Conservation (phyloP, 345 rosid genomes). For the Turnera subulata region DNA sequence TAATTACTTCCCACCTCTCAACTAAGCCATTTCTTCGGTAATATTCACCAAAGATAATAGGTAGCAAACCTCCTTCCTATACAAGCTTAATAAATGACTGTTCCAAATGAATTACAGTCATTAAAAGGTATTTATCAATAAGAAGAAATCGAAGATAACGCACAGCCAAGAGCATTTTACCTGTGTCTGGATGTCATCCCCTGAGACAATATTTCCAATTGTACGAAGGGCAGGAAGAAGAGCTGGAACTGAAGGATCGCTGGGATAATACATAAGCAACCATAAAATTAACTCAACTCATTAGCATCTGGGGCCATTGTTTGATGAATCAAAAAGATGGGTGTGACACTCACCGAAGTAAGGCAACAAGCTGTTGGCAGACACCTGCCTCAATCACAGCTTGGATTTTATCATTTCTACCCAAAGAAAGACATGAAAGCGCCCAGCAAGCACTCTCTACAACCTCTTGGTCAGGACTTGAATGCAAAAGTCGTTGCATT, state of each 20-base stretch:
- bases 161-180: slow-evolving; percentile 5
- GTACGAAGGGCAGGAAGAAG: slow-evolving; percentile 27
- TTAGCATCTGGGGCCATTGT: no score
- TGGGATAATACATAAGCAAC: neutral
- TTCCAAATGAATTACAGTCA: no score
- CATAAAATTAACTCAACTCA: neutral
- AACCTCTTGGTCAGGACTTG: slow-evolving; percentile 26
- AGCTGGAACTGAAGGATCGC: slow-evolving; percentile 27
- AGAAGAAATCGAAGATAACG: no score
- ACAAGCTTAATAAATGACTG: no score
- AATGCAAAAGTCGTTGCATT: slow-evolving; percentile 22
- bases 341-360: slow-evolving; percentile 21
- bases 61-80: no score
- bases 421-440: slow-evolving; percentile 29
- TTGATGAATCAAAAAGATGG: no score
- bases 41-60: no score
- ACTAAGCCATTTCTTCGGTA: no score
- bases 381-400: slow-evolving; percentile 32
- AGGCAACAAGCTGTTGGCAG: slow-evolving; percentile 21
- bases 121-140: no score
- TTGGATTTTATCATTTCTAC: slow-evolving; percentile 30
- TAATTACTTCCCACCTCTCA: no score
- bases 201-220: slow-evolving; percentile 31
- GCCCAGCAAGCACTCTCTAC: slow-evolving; percentile 35
- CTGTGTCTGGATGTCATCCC: slow-evolving; percentile 33